Base-by-base conservation (phyloP, 192 early-diverging fungal species). In the Paraglomus occultum region DNA sequence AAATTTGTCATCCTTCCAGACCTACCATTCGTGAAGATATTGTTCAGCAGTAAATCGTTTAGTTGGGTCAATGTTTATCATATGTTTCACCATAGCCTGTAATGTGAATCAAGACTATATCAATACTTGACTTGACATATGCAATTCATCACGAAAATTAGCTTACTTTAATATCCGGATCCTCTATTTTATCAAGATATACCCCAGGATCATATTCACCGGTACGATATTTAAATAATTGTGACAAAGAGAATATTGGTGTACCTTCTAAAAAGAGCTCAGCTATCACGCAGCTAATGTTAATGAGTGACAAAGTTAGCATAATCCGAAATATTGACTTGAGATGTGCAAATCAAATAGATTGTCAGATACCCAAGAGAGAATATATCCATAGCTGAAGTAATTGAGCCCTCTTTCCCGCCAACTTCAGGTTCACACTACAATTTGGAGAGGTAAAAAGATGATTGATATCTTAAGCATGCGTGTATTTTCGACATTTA, bases 231-330 rank as follows among this genome's bases (percentile, higher is more conserved):
- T 95, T 88, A 73, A 99, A 83, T 20, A 99, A 79, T 67, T 95
- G 95, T 39, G 95, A 92, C 15, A 99, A 79, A 2, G 89, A 92
- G 72, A 99, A 99, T 42, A 99, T 80, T 8, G 94, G 85, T 17
- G 91, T 89, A 6, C 96, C 94, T 73, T 99, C 96, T 42, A 97
- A 77, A 71, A 96, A 95, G 5, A 99, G 76, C 76, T 99, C 96
- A 2, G 94, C 95, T 74, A 99, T 94, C 0, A 89, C 87, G 70
- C 89, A 95, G 23, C 80, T 86, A 71, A 15, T 9, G 15, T 47
- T 54, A 51, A 8, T 42, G 5, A 42, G 43, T 11, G 6, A 50
- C 11, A 14, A 42, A 49, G 31, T 31, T 48, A 45, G 15, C 46
- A 47, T 15, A 45, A 4, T 8, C 23, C 3, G 60, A 73, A 57